These are phyloP conservation scores for Pichia sp. DNA, from an alignment of 1,139 yeast genomes.

Conservation along the genomic window DNA sequence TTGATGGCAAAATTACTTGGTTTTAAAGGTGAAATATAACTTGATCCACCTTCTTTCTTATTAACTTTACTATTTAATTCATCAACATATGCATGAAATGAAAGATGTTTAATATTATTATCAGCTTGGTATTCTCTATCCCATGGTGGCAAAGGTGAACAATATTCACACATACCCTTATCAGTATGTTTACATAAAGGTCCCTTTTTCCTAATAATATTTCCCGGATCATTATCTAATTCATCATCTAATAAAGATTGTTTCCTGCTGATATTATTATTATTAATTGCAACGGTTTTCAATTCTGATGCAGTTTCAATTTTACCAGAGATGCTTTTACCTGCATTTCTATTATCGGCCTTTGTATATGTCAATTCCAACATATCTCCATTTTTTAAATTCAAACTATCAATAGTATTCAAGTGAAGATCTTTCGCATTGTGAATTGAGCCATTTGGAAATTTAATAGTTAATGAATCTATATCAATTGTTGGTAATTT, in stretches of 20 bases:
- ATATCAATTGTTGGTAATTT: conserved; percentile 33
- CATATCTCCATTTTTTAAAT: conserved; percentile 74
- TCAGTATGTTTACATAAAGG: conserved; percentile 79
- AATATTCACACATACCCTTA: conserved; percentile 96
- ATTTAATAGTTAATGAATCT: conserved; percentile 27
- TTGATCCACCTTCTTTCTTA: conserved; percentile 52
- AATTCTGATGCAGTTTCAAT: neutral
- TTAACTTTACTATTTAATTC: conserved; percentile 67
- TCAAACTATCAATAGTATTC: conserved; percentile 36
- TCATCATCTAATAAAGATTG: conserved; percentile 58
- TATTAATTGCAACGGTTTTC: neutral
- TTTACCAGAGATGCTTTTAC: conserved; percentile 16
- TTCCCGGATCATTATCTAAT: conserved; percentile 66
- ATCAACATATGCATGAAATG: conserved; percentile 78
- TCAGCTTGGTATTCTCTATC: conserved; percentile 71
- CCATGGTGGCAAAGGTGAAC: conserved; percentile 95
- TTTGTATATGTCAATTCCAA: conserved; percentile 50
- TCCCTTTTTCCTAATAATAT: conserved; percentile 59
- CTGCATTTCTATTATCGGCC: conserved; percentile 5
- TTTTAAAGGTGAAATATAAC: conserved; percentile 75
- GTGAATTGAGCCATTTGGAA: conserved; percentile 37
- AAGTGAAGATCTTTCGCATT: conserved; percentile 42
- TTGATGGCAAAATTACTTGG: conserved; percentile 65
- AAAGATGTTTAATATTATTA: conserved; percentile 77
- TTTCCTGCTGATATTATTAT: neutral